A percentile compares a stretch with the other conserved stretches of the same genome.
Conservation (phyloP, 768 basidiomycete genomes). For the Russula earlei region DNA sequence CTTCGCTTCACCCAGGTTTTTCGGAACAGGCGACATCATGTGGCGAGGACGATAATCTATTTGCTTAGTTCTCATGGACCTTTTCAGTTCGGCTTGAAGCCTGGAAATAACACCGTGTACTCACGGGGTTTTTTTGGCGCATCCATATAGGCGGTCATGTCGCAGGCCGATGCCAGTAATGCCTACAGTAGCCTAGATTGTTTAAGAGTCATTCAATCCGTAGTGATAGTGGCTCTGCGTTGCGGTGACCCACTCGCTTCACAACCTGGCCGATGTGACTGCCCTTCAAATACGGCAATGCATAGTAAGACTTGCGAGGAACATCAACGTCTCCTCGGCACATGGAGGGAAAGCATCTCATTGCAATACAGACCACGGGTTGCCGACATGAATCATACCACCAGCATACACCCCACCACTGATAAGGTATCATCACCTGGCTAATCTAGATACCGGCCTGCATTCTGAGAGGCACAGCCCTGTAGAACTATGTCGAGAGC, state of each 20-base stretch:
- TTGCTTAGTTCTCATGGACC: not conserved
- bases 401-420: not conserved
- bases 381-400: not conserved
- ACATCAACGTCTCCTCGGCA: not conserved
- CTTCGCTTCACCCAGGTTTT: conserved; percentile 1
- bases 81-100: not conserved
- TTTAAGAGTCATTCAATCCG: not conserved
- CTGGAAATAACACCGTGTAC: not conserved
- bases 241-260: not conserved
- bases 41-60: not conserved
- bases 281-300: not conserved
- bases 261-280: not conserved
- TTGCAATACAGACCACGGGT: not conserved
- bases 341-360: not conserved
- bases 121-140: not conserved
- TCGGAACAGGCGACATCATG: not conserved
- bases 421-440: not conserved
- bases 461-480: not conserved
- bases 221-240: not conserved
- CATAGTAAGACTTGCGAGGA: not conserved
- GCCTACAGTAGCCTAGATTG: not conserved
- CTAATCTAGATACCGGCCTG: not conserved
- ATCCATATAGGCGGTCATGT: conserved; percentile 1
- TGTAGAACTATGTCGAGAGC: not conserved
- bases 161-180: conserved; percentile 5